phyloP scores from a whole-genome alignment of 2,329 filamentous ascomycete genomes.

The Sarocladiaceae sp. region DNA sequence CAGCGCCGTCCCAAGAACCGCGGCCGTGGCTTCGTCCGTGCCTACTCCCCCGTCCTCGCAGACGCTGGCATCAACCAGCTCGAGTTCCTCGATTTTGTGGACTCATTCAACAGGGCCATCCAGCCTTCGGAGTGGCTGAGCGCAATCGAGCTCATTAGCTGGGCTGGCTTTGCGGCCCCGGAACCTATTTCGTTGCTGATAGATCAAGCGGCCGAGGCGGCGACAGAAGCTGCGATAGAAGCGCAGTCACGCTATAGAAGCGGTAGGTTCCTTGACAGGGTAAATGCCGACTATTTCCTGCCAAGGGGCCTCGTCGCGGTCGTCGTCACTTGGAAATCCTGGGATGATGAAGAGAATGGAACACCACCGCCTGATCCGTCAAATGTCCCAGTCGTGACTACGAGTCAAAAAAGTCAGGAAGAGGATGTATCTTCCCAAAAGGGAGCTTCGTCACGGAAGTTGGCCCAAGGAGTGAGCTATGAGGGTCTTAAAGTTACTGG shows the following conservation, averaged over 20 bases:
- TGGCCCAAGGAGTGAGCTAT: too few species aligned
- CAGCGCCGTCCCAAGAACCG: constrained; percentile 44
- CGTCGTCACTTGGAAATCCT: constrained; percentile 43
- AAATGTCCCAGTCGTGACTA: too few species aligned
- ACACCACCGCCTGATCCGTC: too few species aligned
- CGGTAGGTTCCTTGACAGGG: constrained; percentile 47
- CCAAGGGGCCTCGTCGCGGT: constrained; percentile 45
- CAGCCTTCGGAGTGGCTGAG: constrained; percentile 26
- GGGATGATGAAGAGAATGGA: not conserved
- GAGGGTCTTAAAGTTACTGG: too few species aligned
- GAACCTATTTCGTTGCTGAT: constrained; percentile 34
- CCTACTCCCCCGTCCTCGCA: constrained; percentile 43
- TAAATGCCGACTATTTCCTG: constrained; percentile 51
- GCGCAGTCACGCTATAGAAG: constrained; percentile 33
- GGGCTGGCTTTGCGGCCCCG: constrained; percentile 31
- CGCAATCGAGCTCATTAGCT: constrained; percentile 34
- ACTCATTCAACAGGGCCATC: constrained; percentile 37
- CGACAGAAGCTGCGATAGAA: constrained; percentile 33
- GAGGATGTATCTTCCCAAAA: too few species aligned
- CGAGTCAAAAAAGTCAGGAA: too few species aligned
- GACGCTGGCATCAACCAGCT: constrained; percentile 39
- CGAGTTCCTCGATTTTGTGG: constrained; percentile 41
- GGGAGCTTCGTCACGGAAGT: too few species aligned
- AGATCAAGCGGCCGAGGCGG: constrained; percentile 35
- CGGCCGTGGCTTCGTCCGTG: constrained; percentile 44